A percentile compares a stretch with the other conserved stretches of the same genome.
phyloP scores from a whole-genome alignment of 2,329 filamentous ascomycete genomes.

The Colletotrichum incanum region DNA sequence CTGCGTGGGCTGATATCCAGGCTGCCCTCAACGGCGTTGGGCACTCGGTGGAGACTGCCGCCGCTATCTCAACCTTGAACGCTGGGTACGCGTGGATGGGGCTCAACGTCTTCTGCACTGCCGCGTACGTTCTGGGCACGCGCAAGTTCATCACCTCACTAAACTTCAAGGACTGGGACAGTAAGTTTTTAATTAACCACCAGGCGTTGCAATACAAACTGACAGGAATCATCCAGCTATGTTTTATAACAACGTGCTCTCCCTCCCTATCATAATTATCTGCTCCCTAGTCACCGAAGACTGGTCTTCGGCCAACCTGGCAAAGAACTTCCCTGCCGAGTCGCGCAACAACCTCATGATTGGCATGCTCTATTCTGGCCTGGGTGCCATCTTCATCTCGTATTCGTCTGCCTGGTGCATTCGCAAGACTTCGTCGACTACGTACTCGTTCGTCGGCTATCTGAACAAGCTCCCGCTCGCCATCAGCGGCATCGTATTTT shows the following conservation, averaged over 20 bases:
- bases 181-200: too few species aligned
- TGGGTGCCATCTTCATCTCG: constrained; percentile 97
- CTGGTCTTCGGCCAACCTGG: too few species aligned
- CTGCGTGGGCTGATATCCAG: constrained; percentile 98
- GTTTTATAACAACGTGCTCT: too few species aligned
- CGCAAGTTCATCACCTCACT: constrained; percentile 56
- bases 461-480: constrained; percentile 98
- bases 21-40: constrained; percentile 69
- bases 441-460: constrained; percentile 98
- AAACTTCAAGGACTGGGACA: too few species aligned
- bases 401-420: constrained; percentile 99
- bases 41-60: too few species aligned
- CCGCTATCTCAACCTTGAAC: constrained; percentile 80
- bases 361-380: constrained; percentile 94
- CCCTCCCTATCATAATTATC: too few species aligned
- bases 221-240: too few species aligned
- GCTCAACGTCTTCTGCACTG: too few species aligned
- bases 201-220: too few species aligned
- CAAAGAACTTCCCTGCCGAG: too few species aligned
- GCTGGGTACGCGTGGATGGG: constrained; percentile 55
- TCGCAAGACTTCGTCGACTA: constrained; percentile 95
- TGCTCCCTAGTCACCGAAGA: too few species aligned
- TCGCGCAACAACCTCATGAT: constrained; percentile 78
- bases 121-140: constrained; percentile 76
- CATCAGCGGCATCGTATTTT: constrained; percentile 92